These are phyloP conservation scores for Colletotrichum agaves DNA, from an alignment of 2,329 filamentous ascomycete genomes.

Conservation along the genomic window DNA sequence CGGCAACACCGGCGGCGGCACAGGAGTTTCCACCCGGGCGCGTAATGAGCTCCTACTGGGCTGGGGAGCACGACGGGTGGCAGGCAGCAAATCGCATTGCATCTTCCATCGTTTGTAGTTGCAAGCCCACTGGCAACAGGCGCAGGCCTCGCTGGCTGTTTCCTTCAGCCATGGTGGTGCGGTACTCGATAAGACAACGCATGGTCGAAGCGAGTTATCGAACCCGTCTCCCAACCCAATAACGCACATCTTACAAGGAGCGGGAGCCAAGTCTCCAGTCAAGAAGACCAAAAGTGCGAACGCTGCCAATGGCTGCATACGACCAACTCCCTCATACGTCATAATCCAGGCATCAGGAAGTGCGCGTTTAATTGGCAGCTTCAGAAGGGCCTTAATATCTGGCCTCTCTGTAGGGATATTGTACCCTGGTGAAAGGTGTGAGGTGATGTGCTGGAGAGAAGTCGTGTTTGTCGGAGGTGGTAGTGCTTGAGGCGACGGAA, in stretches of 20 bases:
- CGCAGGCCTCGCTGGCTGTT: conserved; percentile 42
- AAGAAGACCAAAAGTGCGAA: conserved; percentile 32
- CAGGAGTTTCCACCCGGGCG: background rate
- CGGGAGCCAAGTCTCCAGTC: conserved; percentile 18
- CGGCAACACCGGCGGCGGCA: background rate
- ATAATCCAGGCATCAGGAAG: conserved; percentile 7
- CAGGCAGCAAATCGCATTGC: conserved; percentile 42
- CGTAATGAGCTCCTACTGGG: background rate
- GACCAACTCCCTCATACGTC: conserved; percentile 10
- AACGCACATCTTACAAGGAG: conserved; percentile 9
- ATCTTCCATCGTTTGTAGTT: conserved; percentile 42
- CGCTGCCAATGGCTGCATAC: background rate
- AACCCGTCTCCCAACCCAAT: background rate
- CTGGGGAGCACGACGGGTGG: too few relatives aligned
- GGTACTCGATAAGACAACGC: conserved; percentile 42
- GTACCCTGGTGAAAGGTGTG: conserved; percentile 3
- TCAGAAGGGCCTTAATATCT: conserved; percentile 24
- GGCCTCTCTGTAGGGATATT: conserved; percentile 22
- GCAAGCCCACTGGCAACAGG: conserved; percentile 46
- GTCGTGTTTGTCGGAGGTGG: background rate
- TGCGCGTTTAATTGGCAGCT: conserved; percentile 13
- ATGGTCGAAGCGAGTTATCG: conserved; percentile 34
- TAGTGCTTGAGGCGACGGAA: background rate
- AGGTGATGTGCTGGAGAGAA: background rate
- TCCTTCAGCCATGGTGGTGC: conserved; percentile 38